Base-by-base conservation (phyloP, 208 protist species). In the Trypanosoma avium region DNA sequence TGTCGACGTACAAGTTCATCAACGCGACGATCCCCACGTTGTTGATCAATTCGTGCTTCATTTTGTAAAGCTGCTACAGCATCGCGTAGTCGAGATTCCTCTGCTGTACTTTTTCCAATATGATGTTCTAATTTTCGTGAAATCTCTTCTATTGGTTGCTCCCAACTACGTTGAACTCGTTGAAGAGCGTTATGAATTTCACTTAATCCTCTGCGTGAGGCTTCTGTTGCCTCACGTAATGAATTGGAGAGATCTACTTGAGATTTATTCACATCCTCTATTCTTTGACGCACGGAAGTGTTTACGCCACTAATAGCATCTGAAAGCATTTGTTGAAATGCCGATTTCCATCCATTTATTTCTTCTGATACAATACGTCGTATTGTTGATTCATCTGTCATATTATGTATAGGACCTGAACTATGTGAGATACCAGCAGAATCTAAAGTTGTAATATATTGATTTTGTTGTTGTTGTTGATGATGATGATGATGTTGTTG, bases 21-120 rank as follows among this genome's bases (percentile, higher is more conserved):
- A 10, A 91, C 49, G 3, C 73, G 85, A 27, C 75, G 78, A 35
- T 79, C 84, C 5, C 53, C 53, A n/a, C 78, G 80, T 52, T 74
- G 70, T 70, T 82, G 62, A 24, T 69, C 57, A 21, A 71, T 64
- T 38, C 58, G 27, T 24, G 68, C 47, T 17, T 64, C 68, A 46
- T 59, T 67, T 62, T 82, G 38, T 1, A 82, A 12, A 3, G 48
- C 68, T 0, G 27, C 43, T 42, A 90, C 43, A 8, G 77, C 64
- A 30, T 88, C 84, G 36, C 73, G 59, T 36, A 80, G 29, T n/a
- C 38, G 46, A 33, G 47, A 55, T 61, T 90, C 15, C 65, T 88
- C 82, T 24, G 56, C 61, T 35, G 38, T 61, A 17, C 8, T 67
- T 17, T 19, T 47, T 21, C 10, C 49, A 29, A 84, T 19, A 36